Percentiles rank a stretch among this genome's conserved stretches.
Evolutionary conservation across 345 rosid species (phyloP).

Genomic region (Leavenworthia alabamica): DNA sequence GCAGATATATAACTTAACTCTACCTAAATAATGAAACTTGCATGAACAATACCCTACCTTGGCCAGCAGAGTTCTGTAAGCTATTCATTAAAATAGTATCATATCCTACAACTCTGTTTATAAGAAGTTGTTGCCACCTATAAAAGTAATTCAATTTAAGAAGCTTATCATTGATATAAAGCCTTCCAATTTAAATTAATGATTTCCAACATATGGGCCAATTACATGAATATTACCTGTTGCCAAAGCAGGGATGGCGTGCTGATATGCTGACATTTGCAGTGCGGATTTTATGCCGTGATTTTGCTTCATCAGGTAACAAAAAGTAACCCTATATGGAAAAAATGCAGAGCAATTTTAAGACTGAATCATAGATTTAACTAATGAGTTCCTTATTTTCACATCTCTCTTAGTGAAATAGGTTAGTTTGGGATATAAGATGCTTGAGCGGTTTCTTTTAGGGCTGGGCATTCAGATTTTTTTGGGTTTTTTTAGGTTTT

Average conservation of each 20-base stretch:
- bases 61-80: constrained; percentile 75
- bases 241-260: constrained; percentile 92
- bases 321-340: constrained; percentile 75
- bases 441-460: constrained; percentile 1
- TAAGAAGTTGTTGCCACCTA: constrained; percentile 99
- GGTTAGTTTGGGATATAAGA: neutral
- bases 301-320: constrained; percentile 82
- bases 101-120: constrained; percentile 96
- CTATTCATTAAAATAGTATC: constrained; percentile 99
- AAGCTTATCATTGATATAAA: constrained; percentile 1
- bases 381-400: neutral
- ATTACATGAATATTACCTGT: constrained; percentile 52
- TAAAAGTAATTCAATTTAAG: constrained; percentile 23
- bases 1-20: no score
- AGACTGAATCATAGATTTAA: neutral
- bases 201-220: constrained; percentile 1
- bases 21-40: neutral
- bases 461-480: no score
- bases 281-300: constrained; percentile 76
- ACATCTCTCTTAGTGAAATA: neutral
- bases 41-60: constrained; percentile 50
- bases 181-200: neutral
- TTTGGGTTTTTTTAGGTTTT: no score
- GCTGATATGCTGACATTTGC: constrained; percentile 83
- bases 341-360: neutral